These are phyloP conservation scores for Kernera saxatilis DNA, from an alignment of 345 rosid species.

Conservation along the genomic window DNA sequence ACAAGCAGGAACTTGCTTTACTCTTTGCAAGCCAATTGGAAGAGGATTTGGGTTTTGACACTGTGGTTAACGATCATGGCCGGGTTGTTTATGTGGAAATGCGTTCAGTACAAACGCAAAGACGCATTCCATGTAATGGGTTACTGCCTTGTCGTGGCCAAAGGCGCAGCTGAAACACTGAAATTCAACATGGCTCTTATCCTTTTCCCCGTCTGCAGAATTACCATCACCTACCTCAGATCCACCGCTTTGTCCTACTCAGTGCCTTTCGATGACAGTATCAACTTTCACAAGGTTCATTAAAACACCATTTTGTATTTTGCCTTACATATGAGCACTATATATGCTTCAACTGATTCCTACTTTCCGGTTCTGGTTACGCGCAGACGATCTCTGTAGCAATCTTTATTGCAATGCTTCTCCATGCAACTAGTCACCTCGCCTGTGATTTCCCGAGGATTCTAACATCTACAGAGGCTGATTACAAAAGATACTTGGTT, in stretches of 20 bases:
- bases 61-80: conserved; percentile 72
- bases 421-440: conserved; percentile 79
- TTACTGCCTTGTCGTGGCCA: conserved; percentile 78
- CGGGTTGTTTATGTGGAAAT: conserved; percentile 76
- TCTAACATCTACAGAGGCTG: conserved; percentile 17
- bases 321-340: neutral
- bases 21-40: conserved; percentile 74
- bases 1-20: conserved; percentile 42
- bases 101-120: conserved; percentile 62
- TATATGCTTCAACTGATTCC: neutral
- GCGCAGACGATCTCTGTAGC: conserved; percentile 23
- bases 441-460: conserved; percentile 93
- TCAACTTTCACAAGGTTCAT: conserved; percentile 88
- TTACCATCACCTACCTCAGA: conserved; percentile 81
- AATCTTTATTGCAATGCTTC: conserved; percentile 48
- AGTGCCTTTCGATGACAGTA: conserved; percentile 84
- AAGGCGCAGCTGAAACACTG: conserved; percentile 91
- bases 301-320: neutral
- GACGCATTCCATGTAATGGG: conserved; percentile 70
- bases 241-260: conserved; percentile 62
- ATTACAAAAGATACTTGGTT: conserved; percentile 29
- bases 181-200: conserved; percentile 94
- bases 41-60: conserved; percentile 74
- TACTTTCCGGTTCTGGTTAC: neutral
- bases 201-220: conserved; percentile 87